Conservation (phyloP, 2,329 filamentous ascomycete genomes). For the Thermoascus crustaceus region DNA sequence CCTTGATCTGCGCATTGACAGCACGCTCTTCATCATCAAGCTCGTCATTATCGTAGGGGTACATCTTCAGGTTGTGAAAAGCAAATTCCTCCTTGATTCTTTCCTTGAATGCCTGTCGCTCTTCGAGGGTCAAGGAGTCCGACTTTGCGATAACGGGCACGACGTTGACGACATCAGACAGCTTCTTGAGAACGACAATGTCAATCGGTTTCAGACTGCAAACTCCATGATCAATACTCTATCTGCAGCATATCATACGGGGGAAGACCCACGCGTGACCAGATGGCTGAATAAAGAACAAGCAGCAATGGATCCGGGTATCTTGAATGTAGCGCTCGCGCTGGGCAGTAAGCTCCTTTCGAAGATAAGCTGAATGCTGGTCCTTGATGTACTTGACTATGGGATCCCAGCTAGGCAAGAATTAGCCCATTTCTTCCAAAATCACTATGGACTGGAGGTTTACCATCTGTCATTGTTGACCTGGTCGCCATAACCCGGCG, state of each 20-base stretch:
- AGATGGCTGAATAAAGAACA: constrained; percentile 99
- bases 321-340: constrained; percentile 99
- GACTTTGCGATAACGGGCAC: constrained; percentile 98
- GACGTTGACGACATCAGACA: constrained; percentile 98
- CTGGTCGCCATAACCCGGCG: constrained; percentile 93
- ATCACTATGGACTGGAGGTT: constrained; percentile 7
- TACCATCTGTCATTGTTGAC: constrained; percentile 98
- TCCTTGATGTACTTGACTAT: constrained; percentile 99
- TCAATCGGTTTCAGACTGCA: constrained; percentile 88
- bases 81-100: constrained; percentile 99
- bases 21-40: constrained; percentile 93
- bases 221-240: constrained; percentile 9
- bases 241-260: too few species aligned
- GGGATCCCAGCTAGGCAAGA: constrained; percentile 68
- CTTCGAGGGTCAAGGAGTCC: constrained; percentile 90
- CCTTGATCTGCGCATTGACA: constrained; percentile 94
- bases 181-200: constrained; percentile 98
- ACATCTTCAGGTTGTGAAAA: constrained; percentile 99
- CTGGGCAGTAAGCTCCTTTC: constrained; percentile 98
- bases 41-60: constrained; percentile 98
- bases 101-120: constrained; percentile 95
- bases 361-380: constrained; percentile 97
- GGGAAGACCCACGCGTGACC: constrained; percentile 62
- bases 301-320: constrained; percentile 97
- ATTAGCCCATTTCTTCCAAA: constrained; percentile 13